A percentile compares a stretch with the other conserved stretches of the same genome.
Conservation (phyloP, 192 early-diverging fungal species). For the Coemansia sp. region DNA sequence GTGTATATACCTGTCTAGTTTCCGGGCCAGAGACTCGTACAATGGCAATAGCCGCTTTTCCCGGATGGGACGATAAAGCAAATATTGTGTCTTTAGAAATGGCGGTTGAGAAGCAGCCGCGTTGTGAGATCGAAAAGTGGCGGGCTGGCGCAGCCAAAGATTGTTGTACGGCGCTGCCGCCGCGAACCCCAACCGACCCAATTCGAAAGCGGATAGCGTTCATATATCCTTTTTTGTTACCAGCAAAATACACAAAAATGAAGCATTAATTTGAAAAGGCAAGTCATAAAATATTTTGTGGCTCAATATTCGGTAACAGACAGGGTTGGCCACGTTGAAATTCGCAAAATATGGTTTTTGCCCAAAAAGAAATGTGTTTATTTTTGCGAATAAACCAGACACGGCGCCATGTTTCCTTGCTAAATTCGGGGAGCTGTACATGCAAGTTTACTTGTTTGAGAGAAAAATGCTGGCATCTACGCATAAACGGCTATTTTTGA, state of each 20-base stretch:
- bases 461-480: background rate
- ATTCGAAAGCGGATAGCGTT: background rate
- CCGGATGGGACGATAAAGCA: constrained; percentile 70
- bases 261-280: background rate
- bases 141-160: constrained; percentile 1
- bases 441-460: background rate
- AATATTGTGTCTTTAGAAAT: constrained; percentile 60
- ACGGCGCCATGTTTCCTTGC: background rate
- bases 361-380: background rate
- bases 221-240: constrained; percentile 6
- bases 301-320: constrained; percentile 1
- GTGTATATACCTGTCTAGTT: constrained; percentile 46
- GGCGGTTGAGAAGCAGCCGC: background rate
- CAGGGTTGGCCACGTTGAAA: background rate
- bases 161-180: background rate
- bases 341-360: constrained; percentile 1
- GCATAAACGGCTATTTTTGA: constrained; percentile 3
- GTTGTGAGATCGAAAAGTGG: background rate
- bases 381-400: background rate
- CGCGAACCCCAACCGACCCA: background rate
- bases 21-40: constrained; percentile 67
- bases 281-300: background rate
- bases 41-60: constrained; percentile 78
- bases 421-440: background rate
- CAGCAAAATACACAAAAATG: background rate